Evolutionary conservation across 805 yeast genomes (phyloP).

Genomic region (Barnettozyma populi): DNA sequence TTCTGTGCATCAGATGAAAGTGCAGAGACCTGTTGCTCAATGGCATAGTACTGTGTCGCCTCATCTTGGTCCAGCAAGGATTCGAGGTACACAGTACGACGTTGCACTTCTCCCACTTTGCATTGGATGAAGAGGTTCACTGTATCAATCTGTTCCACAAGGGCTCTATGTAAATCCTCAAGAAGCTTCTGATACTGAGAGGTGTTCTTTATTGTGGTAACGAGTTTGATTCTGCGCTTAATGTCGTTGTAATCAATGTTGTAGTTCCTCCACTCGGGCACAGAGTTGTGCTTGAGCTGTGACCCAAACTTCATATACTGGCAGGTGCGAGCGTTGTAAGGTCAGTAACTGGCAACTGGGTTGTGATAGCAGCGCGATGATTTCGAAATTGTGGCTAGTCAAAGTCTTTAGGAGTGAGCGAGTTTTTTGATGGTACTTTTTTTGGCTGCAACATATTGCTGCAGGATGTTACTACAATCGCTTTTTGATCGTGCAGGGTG

Average conservation of each 20-base stretch:
- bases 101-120: conserved; percentile 64
- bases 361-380: no score
- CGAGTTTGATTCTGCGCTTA: conserved; percentile 57
- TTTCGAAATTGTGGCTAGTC: no score
- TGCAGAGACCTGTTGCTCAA: conserved; percentile 15
- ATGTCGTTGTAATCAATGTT: conserved; percentile 80
- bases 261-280: conserved; percentile 83
- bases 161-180: conserved; percentile 36
- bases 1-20: conserved; percentile 53
- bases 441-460: not conserved
- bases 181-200: conserved; percentile 2
- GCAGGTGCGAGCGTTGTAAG: no score
- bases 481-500: not conserved
- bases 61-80: conserved; percentile 23
- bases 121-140: conserved; percentile 57
- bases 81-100: conserved; percentile 38
- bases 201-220: conserved; percentile 26
- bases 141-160: conserved; percentile 55
- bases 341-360: no score
- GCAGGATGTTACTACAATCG: not conserved
- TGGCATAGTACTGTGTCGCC: not conserved
- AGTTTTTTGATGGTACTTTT: no score
- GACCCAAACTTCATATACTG: conserved; percentile 80
- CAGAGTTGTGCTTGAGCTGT: conserved; percentile 66
- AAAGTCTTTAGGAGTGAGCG: no score